phyloP scores from a whole-genome alignment of 2,329 filamentous ascomycete species.

The Atkinsonella texensis region DNA sequence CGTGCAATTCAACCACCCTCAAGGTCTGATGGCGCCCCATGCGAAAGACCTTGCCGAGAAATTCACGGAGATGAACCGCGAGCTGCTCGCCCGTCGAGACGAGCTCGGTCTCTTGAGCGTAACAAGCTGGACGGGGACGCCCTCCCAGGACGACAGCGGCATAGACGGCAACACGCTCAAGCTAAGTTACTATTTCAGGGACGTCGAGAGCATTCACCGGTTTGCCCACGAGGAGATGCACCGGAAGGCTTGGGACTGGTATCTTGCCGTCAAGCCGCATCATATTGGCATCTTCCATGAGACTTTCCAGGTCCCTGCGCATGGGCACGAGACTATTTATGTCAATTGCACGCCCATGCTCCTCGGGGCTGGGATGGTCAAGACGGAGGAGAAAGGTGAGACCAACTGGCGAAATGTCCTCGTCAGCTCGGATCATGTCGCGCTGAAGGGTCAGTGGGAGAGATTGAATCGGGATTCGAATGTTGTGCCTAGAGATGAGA shows the following conservation, averaged over 20 bases:
- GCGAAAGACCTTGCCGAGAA: slow-evolving; percentile 24
- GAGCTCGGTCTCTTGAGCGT: slow-evolving; percentile 35
- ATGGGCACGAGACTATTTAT: slow-evolving; percentile 40
- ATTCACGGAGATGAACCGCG: slow-evolving; percentile 26
- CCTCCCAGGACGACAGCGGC: slow-evolving; percentile 15
- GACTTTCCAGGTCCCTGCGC: slow-evolving; percentile 32
- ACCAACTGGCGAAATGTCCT: slow-evolving; percentile 22
- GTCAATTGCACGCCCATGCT: slow-evolving; percentile 28
- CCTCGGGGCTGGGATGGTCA: slow-evolving; percentile 19
- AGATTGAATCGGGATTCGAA: slow-evolving; percentile 18
- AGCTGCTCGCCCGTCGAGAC: slow-evolving; percentile 23
- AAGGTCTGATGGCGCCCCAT: slow-evolving; percentile 35
- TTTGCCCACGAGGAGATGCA: slow-evolving; percentile 40
- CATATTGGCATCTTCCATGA: slow-evolving; percentile 44
- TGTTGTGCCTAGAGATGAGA: slow-evolving; percentile 7
- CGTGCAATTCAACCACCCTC: slow-evolving; percentile 33
- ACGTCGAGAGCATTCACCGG: slow-evolving; percentile 33
- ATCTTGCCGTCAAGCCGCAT: slow-evolving; percentile 21
- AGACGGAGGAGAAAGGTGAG: slow-evolving; percentile 11
- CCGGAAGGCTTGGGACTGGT: slow-evolving; percentile 38
- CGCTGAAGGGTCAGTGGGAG: slow-evolving; percentile 22
- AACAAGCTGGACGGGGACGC: slow-evolving; percentile 25
- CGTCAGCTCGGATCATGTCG: slow-evolving; percentile 19
- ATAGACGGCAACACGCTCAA: slow-evolving; percentile 29
- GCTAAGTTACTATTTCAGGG: slow-evolving; percentile 37